A percentile compares a stretch with the other conserved stretches of the same genome.
phyloP scores from a whole-genome alignment of 257 asterid species.

The Fraxinus cuspidata region DNA sequence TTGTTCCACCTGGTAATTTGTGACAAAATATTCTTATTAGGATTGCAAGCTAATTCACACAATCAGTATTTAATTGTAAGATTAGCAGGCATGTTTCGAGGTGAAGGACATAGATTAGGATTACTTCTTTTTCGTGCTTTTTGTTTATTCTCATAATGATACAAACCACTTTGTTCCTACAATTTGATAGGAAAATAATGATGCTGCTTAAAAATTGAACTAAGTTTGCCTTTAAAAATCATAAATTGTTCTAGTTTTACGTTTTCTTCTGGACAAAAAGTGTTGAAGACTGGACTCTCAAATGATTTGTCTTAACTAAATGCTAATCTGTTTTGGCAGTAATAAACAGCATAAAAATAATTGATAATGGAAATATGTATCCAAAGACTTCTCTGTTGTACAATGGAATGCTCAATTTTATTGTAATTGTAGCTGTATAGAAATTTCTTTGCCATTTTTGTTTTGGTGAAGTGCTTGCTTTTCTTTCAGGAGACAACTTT shows the following conservation, averaged over 20 bases:
- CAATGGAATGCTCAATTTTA: not conserved
- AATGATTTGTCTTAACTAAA: not conserved
- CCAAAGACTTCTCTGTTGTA: not conserved
- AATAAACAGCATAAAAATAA: not conserved
- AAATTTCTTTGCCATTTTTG: constrained; percentile 16
- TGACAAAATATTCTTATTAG: constrained; percentile 17
- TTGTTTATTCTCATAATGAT: constrained; percentile 4
- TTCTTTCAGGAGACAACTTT: not conserved
- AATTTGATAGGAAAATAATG: not conserved
- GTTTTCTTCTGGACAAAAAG: not conserved
- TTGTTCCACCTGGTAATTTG: constrained; percentile 75
- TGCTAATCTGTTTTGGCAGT: not conserved
- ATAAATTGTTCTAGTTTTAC: constrained; percentile 3
- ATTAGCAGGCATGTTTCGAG: constrained; percentile 2
- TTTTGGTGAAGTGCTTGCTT: not conserved
- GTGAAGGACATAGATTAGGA: constrained; percentile 14
- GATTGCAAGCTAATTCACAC: constrained; percentile 16
- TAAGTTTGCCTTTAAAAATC: not conserved
- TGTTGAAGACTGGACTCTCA: not conserved
- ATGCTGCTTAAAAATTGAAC: constrained; percentile 8
- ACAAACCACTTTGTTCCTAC: constrained; percentile 9
- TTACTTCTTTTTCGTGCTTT: not conserved
- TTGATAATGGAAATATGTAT: constrained; percentile 6
- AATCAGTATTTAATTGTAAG: not conserved
- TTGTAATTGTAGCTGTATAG: constrained; percentile 10